Base-by-base conservation (phyloP, 2,329 filamentous ascomycete genomes). In the Amesomyces nigricolor region DNA sequence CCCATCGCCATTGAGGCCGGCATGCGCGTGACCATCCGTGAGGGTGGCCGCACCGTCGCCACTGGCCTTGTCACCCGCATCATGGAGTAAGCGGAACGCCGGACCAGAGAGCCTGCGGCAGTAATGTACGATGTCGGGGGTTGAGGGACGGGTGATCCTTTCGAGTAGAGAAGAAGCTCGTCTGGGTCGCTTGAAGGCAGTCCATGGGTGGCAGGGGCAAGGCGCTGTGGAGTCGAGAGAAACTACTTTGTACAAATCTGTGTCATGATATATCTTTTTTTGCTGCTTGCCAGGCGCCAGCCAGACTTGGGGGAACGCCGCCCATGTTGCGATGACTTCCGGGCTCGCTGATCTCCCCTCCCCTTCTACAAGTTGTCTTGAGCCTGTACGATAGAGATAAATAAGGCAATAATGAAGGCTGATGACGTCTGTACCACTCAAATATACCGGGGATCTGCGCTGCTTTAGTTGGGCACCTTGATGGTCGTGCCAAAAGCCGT, bases 21-120 rank as follows among this genome's bases (percentile, higher is more conserved):
- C 66, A 90, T 96, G 79, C 89, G 94, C 67, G 94, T 99, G 83
- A 99, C 97, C 80, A 85, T 99, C 71, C 89, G 94, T 75, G 94
- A 99, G 80, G 94, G 94, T 78, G 91, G 92, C 67, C 85, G 89
- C 66, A 94, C 89, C 58, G 88, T 94, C 56, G 89, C 88, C 65
- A 94, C 89, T 66, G 89, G 89, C 73, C 78, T 94, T 65, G 80
- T 91, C 66, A 94, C 89, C 63, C 85, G 86, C 67, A 85, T 94
- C 68, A 61, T 83, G 52, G 73, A 80, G 68, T 83, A 80, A 77
- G n/a, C 5, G 4, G 6, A 17, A 32, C 5, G 32, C 32, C 32
- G 26, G 26, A 16, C 14, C 8, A 47, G 22, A 16, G 40, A 39
- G 63, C 51, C 46, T 17, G 30, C 29, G 40, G 39, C 26, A n/a